These are phyloP conservation scores for Lanmaoa rubissima DNA, from an alignment of 768 basidiomycete species.

Conservation along the genomic window DNA sequence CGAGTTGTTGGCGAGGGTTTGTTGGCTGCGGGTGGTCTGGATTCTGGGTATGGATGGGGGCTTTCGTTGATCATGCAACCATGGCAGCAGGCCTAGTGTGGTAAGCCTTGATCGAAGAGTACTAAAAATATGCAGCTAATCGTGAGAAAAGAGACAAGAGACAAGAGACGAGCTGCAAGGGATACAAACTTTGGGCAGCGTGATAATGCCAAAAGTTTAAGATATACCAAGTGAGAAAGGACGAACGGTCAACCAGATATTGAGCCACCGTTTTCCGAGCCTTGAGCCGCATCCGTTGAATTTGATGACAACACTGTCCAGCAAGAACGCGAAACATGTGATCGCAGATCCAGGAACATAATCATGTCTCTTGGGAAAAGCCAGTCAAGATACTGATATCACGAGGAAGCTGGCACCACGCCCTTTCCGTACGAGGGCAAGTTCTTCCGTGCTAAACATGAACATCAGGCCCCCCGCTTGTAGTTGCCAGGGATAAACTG, in stretches of 20 bases:
- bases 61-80: slow-evolving; percentile 62
- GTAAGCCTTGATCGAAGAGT: neutral
- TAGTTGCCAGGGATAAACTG: slow-evolving; percentile 82
- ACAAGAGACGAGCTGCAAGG: neutral
- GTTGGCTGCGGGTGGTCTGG: slow-evolving; percentile 86
- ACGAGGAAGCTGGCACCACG: slow-evolving; percentile 57
- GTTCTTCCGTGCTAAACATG: slow-evolving; percentile 86
- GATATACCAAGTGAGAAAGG: neutral
- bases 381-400: slow-evolving; percentile 4
- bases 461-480: slow-evolving; percentile 75
- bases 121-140: neutral
- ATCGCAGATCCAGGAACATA: slow-evolving; percentile 89
- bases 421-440: slow-evolving; percentile 79
- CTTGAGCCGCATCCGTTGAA: slow-evolving; percentile 79
- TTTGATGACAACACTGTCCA: slow-evolving; percentile 75
- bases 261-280: slow-evolving; percentile 34
- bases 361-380: slow-evolving; percentile 57
- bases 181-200: neutral
- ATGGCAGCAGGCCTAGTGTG: slow-evolving; percentile 13
- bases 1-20: slow-evolving; percentile 91
- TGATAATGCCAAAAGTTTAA: neutral
- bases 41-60: slow-evolving; percentile 84
- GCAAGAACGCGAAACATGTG: slow-evolving; percentile 80
- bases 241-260: neutral
- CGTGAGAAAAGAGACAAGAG: neutral